phyloP scores from a whole-genome alignment of 2,329 filamentous ascomycete genomes.

The Beauveria varroae region DNA sequence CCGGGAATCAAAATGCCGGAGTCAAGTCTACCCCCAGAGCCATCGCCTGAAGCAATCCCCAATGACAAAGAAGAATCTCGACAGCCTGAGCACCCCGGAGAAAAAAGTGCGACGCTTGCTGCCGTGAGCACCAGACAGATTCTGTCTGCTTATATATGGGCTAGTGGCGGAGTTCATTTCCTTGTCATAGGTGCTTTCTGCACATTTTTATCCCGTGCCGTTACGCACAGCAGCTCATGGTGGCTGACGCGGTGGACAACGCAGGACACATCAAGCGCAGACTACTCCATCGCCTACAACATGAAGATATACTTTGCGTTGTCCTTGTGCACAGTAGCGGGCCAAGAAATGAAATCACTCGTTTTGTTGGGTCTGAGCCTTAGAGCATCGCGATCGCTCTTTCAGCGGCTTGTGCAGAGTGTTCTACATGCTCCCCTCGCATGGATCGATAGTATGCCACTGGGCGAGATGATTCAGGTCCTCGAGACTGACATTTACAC shows the following conservation, averaged over 20 bases:
- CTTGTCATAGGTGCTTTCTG: not conserved
- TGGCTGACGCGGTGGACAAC: conserved; percentile 12
- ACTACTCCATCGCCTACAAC: not conserved
- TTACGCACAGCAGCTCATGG: conserved; percentile 4
- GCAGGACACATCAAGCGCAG: not conserved
- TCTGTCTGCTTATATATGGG: conserved; percentile 9
- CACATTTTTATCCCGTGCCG: not conserved
- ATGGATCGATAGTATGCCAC: conserved; percentile 10
- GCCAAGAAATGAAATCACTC: not conserved
- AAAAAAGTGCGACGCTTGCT: not conserved
- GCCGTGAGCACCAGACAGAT: not conserved
- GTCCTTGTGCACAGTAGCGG: not conserved
- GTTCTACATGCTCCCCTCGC: conserved; percentile 3
- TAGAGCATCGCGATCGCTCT: conserved; percentile 5
- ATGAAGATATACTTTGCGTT: conserved; percentile 8
- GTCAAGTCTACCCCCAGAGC: not conserved
- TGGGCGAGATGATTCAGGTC: conserved; percentile 6
- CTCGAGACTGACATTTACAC: conserved; percentile 9
- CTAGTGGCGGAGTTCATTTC: not conserved
- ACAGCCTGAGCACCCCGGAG: not conserved
- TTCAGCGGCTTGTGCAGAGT: not conserved
- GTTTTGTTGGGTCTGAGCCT: not conserved
- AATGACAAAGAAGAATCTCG: not conserved
- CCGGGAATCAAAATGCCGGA: not conserved
- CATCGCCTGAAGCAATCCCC: not conserved